phyloP scores from a whole-genome alignment of 1,284 basidiomycete species.

The Phellopilus nigrolimitatus region DNA sequence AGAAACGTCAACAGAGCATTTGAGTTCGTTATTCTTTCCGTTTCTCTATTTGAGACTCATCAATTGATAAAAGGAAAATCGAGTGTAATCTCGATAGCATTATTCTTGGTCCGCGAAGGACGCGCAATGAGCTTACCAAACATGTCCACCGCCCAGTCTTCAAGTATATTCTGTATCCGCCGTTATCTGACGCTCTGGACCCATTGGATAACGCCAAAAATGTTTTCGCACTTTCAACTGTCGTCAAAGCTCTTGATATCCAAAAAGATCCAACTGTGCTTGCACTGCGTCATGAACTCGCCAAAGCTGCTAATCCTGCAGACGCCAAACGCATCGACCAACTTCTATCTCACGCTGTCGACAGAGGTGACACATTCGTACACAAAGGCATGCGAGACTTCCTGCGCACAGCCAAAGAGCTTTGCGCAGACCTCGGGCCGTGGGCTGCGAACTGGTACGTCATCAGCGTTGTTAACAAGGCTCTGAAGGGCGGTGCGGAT shows the following conservation, averaged over 20 bases:
- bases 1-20: constrained; percentile 62
- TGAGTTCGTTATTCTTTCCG: constrained; percentile 36
- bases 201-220: constrained; percentile 41
- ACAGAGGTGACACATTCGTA: constrained; percentile 54
- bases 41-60: not conserved
- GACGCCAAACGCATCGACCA: constrained; percentile 56
- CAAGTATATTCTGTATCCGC: constrained; percentile 48
- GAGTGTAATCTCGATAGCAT: constrained; percentile 64
- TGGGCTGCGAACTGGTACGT: constrained; percentile 79
- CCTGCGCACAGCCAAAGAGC: constrained; percentile 46
- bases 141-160: constrained; percentile 63
- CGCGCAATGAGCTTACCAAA: constrained; percentile 51
- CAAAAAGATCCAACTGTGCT: constrained; percentile 61
- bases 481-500: constrained; percentile 36
- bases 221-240: constrained; percentile 40
- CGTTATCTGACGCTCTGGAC: constrained; percentile 28
- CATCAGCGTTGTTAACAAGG: constrained; percentile 49
- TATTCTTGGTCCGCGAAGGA: constrained; percentile 55
- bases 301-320: constrained; percentile 23
- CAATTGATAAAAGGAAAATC: constrained; percentile 43
- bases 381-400: constrained; percentile 63
- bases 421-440: constrained; percentile 55
- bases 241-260: constrained; percentile 48
- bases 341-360: constrained; percentile 53
- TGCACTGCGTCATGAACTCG: constrained; percentile 43